These are phyloP conservation scores for Penicillium nordicum DNA, from an alignment of 2,329 filamentous ascomycete genomes.

Conservation along the genomic window DNA sequence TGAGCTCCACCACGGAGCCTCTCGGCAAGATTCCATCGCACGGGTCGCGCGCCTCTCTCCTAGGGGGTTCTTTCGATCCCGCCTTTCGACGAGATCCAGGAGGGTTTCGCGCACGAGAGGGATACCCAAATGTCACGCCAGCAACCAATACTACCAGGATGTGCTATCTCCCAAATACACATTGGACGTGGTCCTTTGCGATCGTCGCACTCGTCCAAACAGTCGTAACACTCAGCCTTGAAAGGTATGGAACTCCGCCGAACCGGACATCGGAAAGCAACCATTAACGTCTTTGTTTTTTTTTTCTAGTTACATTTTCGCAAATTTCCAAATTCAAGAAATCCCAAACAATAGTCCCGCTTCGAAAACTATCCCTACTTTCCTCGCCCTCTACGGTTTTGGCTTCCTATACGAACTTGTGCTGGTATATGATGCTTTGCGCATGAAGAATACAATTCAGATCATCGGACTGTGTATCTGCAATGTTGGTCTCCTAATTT, in stretches of 20 bases:
- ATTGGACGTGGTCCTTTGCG: conserved; percentile 88
- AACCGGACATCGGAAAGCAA: neutral
- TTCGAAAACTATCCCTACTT: conserved; percentile 77
- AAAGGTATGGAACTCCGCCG: conserved; percentile 64
- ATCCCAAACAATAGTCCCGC: conserved; percentile 42
- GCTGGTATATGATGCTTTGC: conserved; percentile 87
- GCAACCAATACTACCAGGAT: conserved; percentile 48
- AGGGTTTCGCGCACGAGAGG: conserved; percentile 53
- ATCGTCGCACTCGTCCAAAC: conserved; percentile 71
- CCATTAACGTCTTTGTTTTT: neutral
- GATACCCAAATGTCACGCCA: conserved; percentile 42
- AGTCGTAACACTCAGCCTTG: conserved; percentile 73
- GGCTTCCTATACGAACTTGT: conserved; percentile 90
- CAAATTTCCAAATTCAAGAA: conserved; percentile 66
- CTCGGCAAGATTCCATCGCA: conserved; percentile 55
- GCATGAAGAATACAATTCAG: conserved; percentile 97
- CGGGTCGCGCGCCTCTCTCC: conserved; percentile 56
- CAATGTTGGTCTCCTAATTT: conserved; percentile 87
- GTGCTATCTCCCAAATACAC: conserved; percentile 70
- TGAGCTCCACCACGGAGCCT: conserved; percentile 41
- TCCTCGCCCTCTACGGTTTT: conserved; percentile 94
- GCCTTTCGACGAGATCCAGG: conserved; percentile 48
- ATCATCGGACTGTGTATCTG: conserved; percentile 91
- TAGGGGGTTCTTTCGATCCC: conserved; percentile 55
- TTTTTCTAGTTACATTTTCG: conserved; percentile 74